Evolutionary conservation across 73 alveolate genomes (phyloP), one percentile per base, ranked within the genome.

Genomic region (Paramecium octaurelia): DNA sequence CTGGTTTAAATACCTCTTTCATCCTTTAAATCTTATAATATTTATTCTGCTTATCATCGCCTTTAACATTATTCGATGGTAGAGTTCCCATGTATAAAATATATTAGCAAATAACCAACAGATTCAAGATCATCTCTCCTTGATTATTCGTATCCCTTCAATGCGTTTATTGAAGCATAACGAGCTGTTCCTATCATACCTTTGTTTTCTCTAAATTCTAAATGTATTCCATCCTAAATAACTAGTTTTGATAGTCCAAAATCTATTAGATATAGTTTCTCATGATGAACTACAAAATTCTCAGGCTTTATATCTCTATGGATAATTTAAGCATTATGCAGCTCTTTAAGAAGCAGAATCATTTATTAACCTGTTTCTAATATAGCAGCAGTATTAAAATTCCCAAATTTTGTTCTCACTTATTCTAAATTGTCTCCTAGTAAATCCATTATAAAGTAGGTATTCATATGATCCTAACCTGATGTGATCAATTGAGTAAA

Each of bases 351-450:
- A 92, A 98, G 85, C 38, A 93, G 75, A 12, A 97, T 58, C 73
- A 94, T 88, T 89, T 96, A 46, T 46, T 23, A 80, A 6, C 76
- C 91, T 18, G 73, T 48, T 44, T 46, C 44, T 14, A 43, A 12
- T 21, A 80, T 27, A 12, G 75, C 20, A 3, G 46, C 18, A 16
- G 57, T 23, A 35, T 48, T 18, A 58, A 80, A 80, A 10, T 80
- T 80, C 10, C 91, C 91, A 43, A 4, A 96, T 58, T 88, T 95
- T 29, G 91, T 92, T 83, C 96, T 93, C 44, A 96, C 88, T 80
- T 96, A 98, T 58, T 97, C 99, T 68, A 97, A 93, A 50, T 97
- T 94, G 11, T 99, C 99, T 4, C 99, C 99, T 27, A 98, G 86
- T 84, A 97, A 92, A 42, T 96, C 95, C 96, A 96, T 96, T 6